Evolutionary conservation across 2,329 filamentous ascomycete species (phyloP).

Genomic region (Scedosporium minutisporum): DNA sequence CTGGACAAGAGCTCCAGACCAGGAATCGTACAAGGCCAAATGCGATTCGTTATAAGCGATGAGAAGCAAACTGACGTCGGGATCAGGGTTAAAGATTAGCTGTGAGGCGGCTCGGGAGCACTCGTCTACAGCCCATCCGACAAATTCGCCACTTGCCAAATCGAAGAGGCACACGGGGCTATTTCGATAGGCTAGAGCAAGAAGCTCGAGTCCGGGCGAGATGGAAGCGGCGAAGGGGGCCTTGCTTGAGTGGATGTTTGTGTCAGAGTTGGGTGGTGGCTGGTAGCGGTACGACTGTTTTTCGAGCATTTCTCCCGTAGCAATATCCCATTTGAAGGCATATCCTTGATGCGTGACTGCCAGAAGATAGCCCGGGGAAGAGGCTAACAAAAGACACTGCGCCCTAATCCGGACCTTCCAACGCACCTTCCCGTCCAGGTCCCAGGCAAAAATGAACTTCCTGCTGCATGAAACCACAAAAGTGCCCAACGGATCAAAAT

Average conservation of each 20-base stretch:
- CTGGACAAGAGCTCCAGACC: slow-evolving; percentile 8
- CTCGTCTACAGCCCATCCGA: not conserved
- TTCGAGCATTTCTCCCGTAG: no score
- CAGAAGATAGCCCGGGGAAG: no score
- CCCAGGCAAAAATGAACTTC: not conserved
- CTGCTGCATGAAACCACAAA: not conserved
- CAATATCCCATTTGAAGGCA: no score
- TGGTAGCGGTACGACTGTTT: no score
- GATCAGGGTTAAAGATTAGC: slow-evolving; percentile 9
- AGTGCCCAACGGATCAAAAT: not conserved
- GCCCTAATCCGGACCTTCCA: not conserved
- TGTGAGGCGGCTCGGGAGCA: not conserved
- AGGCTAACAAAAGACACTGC: not conserved
- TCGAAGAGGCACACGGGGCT: not conserved
- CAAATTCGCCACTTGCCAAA: not conserved
- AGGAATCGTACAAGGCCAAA: slow-evolving; percentile 13
- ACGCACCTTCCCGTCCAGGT: not conserved
- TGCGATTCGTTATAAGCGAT: slow-evolving; percentile 13
- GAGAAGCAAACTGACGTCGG: slow-evolving; percentile 12
- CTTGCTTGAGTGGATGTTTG: not conserved
- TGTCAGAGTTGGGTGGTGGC: no score
- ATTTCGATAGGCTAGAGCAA: not conserved
- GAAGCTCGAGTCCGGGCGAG: not conserved
- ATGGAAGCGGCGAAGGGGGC: not conserved
- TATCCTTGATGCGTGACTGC: no score